These are phyloP conservation scores for Stachybotrys elegans DNA, from an alignment of 2,329 filamentous ascomycete genomes.

Conservation along the genomic window DNA sequence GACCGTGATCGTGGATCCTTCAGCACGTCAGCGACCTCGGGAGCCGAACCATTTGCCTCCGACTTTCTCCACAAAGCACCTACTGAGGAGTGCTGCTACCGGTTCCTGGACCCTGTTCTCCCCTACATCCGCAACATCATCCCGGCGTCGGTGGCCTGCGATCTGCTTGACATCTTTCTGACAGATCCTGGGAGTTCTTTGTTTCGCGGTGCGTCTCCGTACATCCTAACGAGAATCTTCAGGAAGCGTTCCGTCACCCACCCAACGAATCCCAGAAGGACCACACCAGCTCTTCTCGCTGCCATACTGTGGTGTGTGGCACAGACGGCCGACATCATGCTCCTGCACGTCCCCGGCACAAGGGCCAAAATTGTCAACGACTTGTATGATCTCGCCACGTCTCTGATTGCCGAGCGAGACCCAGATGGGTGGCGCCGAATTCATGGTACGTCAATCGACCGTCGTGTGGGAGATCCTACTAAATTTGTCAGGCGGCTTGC, in stretches of 20 bases:
- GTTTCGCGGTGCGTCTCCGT: constrained; percentile 39
- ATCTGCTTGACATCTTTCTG: constrained; percentile 43
- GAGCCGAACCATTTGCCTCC: constrained; percentile 11
- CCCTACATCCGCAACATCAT: constrained; percentile 33
- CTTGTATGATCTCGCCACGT: constrained; percentile 29
- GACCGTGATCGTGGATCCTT: constrained; percentile 11
- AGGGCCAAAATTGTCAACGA: constrained; percentile 33
- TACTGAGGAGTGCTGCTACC: constrained; percentile 30
- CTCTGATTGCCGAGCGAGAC: constrained; percentile 27
- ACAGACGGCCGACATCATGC: constrained; percentile 39
- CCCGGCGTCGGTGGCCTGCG: constrained; percentile 34
- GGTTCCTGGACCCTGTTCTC: constrained; percentile 34
- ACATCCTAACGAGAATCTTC: constrained; percentile 41
- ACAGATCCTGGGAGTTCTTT: constrained; percentile 37
- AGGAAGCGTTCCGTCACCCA: constrained; percentile 38
- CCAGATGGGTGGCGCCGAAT: constrained; percentile 31
- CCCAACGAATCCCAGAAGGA: constrained; percentile 31
- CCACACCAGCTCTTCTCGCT: constrained; percentile 37
- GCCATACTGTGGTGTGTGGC: constrained; percentile 44
- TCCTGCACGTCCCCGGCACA: constrained; percentile 34
- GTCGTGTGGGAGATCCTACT: no score
- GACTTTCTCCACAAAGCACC: constrained; percentile 19
- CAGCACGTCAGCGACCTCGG: constrained; percentile 10
- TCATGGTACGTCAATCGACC: constrained; percentile 19
- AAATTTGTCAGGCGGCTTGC: constrained; percentile 21